phyloP scores from a whole-genome alignment of 2,329 filamentous ascomycete genomes.

The Aspergillus sp. region DNA sequence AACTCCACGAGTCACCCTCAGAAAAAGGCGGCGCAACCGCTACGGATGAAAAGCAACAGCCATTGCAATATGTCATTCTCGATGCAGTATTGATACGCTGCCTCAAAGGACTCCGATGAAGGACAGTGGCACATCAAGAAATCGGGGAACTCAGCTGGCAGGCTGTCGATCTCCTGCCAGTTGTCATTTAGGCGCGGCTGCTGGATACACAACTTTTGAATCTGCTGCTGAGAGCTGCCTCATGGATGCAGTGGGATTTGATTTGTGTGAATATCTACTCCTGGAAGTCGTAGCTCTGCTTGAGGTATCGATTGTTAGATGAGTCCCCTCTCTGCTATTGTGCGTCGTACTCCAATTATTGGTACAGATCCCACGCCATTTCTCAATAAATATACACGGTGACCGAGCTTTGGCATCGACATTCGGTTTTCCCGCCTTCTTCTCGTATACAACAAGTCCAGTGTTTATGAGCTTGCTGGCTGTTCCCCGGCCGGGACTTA shows the following conservation, averaged over 20 bases:
- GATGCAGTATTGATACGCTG: conserved; percentile 10
- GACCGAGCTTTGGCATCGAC: conserved; percentile 10
- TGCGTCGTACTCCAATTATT: background rate
- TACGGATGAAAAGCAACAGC: background rate
- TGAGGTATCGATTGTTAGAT: background rate
- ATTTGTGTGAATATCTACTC: background rate
- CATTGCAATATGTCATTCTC: background rate
- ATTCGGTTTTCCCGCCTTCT: conserved; percentile 2
- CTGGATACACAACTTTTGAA: background rate
- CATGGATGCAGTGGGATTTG: background rate
- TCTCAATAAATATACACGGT: conserved; percentile 1
- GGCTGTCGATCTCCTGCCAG: conserved; percentile 1
- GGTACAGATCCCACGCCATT: conserved; percentile 6
- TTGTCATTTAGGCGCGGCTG: conserved; percentile 9
- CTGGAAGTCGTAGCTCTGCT: background rate
- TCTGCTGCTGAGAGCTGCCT: background rate
- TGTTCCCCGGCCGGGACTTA: background rate
- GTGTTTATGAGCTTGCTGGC: background rate
- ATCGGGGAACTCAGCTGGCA: conserved; percentile 4
- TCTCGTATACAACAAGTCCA: conserved; percentile 7
- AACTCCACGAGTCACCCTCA: background rate
- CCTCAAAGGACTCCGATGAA: background rate
- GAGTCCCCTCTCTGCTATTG: background rate
- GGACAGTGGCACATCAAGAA: background rate
- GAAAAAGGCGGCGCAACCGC: background rate